phyloP scores from a whole-genome alignment of 495 filamentous ascomycete genomes.

The Cladorrhinum samala region DNA sequence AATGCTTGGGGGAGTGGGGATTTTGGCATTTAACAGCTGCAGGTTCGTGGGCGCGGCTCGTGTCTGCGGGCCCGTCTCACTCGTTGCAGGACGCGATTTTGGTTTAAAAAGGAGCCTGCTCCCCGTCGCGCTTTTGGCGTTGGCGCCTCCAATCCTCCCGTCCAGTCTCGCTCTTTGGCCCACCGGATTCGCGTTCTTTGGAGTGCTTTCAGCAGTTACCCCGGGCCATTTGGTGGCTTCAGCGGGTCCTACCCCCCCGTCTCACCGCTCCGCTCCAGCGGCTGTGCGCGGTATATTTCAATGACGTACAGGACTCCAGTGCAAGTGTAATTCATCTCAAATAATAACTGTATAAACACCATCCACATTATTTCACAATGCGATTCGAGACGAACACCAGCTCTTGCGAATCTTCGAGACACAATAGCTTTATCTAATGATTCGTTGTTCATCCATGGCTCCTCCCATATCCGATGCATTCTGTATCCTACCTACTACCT shows the following conservation, averaged over 20 bases:
- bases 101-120: conserved; percentile 14
- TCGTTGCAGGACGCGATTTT: conserved; percentile 28
- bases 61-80: conserved; percentile 24
- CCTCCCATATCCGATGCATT: too few relatives aligned
- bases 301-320: conserved; percentile 4
- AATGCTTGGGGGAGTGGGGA: conserved; percentile 17
- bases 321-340: background rate
- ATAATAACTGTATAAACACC: too few relatives aligned
- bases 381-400: too few relatives aligned
- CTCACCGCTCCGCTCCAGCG: conserved; percentile 13
- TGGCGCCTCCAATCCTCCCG: background rate
- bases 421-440: too few relatives aligned
- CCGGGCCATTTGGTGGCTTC: conserved; percentile 13
- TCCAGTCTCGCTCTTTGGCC: conserved; percentile 10
- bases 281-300: background rate
- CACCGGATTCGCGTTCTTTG: conserved; percentile 6
- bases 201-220: conserved; percentile 10
- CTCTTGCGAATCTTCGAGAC: too few relatives aligned
- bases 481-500: too few relatives aligned
- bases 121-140: conserved; percentile 16
- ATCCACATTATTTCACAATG: too few relatives aligned
- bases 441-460: too few relatives aligned
- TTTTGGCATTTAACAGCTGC: conserved; percentile 30
- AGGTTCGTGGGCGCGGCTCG: conserved; percentile 15
- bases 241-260: conserved; percentile 1